A percentile compares a stretch with the other conserved stretches of the same genome.
phyloP scores from a whole-genome alignment of 176 grass and related monocot species.

The Oryza glumipatula region DNA sequence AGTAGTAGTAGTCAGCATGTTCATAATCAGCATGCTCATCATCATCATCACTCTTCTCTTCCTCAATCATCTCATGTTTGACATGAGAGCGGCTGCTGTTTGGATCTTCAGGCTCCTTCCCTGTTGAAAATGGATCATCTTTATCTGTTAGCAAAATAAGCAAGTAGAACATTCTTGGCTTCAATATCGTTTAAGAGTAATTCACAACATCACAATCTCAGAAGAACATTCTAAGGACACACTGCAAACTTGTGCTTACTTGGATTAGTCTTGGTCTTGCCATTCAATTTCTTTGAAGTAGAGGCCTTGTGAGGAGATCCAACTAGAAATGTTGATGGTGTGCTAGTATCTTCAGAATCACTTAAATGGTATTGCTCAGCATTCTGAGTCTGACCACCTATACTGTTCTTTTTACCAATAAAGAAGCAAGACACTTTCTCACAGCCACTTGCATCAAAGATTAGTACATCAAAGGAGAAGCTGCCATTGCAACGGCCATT shows the following conservation, averaged over 20 bases:
- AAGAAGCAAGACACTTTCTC: constrained; percentile 45
- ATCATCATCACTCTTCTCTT: constrained; percentile 26
- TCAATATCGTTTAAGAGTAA: neutral
- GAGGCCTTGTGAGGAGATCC: neutral
- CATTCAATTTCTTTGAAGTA: constrained; percentile 22
- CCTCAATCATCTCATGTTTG: constrained; percentile 3
- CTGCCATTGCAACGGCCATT: neutral
- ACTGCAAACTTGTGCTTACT: constrained; percentile 19
- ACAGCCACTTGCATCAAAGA: constrained; percentile 54
- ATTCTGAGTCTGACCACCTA: neutral
- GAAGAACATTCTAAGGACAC: neutral
- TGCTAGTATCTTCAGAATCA: constrained; percentile 3
- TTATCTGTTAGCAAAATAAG: neutral
- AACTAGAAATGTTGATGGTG: neutral
- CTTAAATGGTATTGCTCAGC: neutral
- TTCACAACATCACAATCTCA: neutral
- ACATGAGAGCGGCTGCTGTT: constrained; percentile 6
- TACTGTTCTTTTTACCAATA: neutral
- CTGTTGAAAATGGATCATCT: neutral
- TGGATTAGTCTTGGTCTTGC: neutral
- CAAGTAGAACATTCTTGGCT: neutral
- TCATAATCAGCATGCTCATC: neutral
- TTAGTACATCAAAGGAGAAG: constrained; percentile 48
- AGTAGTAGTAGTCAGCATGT: constrained; percentile 28
- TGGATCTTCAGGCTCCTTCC: constrained; percentile 11